Conservation (phyloP, 2,329 filamentous ascomycete species). For the Epichloe elymi region DNA sequence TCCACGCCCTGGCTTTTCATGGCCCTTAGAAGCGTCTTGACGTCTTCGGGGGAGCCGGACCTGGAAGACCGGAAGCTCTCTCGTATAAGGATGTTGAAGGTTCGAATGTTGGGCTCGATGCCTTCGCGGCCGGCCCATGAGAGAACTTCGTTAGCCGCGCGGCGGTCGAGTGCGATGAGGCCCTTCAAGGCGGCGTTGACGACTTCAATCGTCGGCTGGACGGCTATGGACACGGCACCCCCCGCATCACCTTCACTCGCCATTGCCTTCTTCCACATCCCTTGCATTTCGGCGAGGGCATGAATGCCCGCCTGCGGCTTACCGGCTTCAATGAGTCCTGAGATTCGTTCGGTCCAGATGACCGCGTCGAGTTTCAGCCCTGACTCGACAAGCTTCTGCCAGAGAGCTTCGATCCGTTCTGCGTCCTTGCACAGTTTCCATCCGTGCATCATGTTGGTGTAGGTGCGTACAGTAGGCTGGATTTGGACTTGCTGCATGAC, state of each 20-base stretch:
- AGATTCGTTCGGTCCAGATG: constrained; percentile 60
- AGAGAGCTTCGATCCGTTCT: constrained; percentile 50
- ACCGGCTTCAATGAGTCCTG: constrained; percentile 46
- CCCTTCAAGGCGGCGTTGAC: constrained; percentile 60
- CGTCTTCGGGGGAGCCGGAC: constrained; percentile 33
- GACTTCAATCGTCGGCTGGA: constrained; percentile 48
- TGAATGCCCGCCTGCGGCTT: constrained; percentile 42
- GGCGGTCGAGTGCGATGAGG: constrained; percentile 38
- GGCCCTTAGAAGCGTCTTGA: constrained; percentile 37
- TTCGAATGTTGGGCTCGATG: constrained; percentile 42
- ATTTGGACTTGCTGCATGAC: constrained; percentile 35
- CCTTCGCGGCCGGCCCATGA: constrained; percentile 43
- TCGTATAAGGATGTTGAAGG: constrained; percentile 58
- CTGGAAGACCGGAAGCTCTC: constrained; percentile 38
- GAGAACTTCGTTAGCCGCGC: constrained; percentile 40
- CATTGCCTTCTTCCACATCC: constrained; percentile 37
- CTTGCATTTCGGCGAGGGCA: constrained; percentile 54
- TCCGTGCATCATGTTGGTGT: constrained; percentile 61
- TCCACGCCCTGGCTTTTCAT: constrained; percentile 45
- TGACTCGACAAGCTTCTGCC: constrained; percentile 47
- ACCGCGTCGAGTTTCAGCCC: constrained; percentile 47
- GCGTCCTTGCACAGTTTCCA: constrained; percentile 48
- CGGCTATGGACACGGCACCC: constrained; percentile 23
- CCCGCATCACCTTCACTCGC: constrained; percentile 11
- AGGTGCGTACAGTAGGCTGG: constrained; percentile 49